A percentile compares a stretch with the other conserved stretches of the same genome.
Evolutionary conservation across 2,329 filamentous ascomycete species (phyloP).

Genomic region (Pezicula carpinea): DNA sequence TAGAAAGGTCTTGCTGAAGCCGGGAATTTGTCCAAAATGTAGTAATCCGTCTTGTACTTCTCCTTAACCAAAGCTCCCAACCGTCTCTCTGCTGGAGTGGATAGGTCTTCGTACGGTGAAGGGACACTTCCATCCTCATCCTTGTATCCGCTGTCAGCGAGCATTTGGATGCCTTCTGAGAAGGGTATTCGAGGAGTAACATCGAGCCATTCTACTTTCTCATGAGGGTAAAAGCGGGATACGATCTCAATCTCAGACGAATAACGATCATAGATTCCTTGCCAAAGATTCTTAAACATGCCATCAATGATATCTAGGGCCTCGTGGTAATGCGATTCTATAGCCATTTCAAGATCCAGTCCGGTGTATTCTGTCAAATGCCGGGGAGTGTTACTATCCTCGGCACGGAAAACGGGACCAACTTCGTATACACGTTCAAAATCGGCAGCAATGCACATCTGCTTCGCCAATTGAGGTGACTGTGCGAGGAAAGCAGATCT

Average conservation of each 20-base stretch:
- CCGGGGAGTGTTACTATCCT: slow-evolving; percentile 92
- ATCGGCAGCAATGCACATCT: slow-evolving; percentile 87
- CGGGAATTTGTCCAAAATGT: slow-evolving; percentile 92
- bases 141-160: slow-evolving; percentile 72
- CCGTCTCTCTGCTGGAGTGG: slow-evolving; percentile 81
- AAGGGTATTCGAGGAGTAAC: slow-evolving; percentile 80
- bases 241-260: slow-evolving; percentile 72
- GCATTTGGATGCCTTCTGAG: slow-evolving; percentile 71
- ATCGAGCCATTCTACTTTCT: slow-evolving; percentile 82
- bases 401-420: slow-evolving; percentile 85
- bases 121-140: slow-evolving; percentile 72
- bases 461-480: slow-evolving; percentile 87
- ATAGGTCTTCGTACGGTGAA: slow-evolving; percentile 72
- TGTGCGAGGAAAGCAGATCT: slow-evolving; percentile 84
- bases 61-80: slow-evolving; percentile 81
- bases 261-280: slow-evolving; percentile 63
- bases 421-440: slow-evolving; percentile 88
- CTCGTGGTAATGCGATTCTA: slow-evolving; percentile 86
- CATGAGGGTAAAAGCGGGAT: slow-evolving; percentile 79
- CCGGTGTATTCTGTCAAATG: slow-evolving; percentile 95
- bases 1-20: slow-evolving; percentile 83
- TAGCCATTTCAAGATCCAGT: slow-evolving; percentile 87
- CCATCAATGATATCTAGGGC: slow-evolving; percentile 73
- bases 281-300: slow-evolving; percentile 76
- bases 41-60: slow-evolving; percentile 86